Conservation (phyloP, 176 grass and related monocot genomes). For the Carex littledalei region DNA sequence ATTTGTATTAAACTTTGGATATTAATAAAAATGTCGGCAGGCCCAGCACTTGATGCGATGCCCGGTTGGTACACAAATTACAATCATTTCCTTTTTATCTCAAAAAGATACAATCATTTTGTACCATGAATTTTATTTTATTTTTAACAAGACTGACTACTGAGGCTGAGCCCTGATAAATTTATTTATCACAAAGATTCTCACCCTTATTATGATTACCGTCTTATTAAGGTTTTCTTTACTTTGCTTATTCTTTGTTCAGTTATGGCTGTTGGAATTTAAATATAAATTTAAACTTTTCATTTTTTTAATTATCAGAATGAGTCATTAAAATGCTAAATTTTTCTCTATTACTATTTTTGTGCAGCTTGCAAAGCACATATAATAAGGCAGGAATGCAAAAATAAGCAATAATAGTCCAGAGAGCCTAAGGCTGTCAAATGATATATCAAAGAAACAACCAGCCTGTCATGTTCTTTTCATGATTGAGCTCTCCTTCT, state of each 20-base stretch:
- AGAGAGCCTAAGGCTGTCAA: slow-evolving; percentile 1
- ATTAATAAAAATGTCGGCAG: too few relatives aligned
- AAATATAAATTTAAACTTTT: background rate
- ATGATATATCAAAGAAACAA: background rate
- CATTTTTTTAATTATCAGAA: background rate
- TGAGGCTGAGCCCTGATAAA: too few relatives aligned
- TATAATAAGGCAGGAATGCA: background rate
- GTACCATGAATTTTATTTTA: background rate
- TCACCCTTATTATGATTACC: background rate
- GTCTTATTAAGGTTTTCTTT: background rate
- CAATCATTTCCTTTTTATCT: background rate
- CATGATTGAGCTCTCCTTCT: background rate
- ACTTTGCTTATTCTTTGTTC: background rate
- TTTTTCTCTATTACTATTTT: background rate
- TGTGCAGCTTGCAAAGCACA: background rate
- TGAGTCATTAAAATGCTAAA: background rate
- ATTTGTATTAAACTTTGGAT: too few relatives aligned
- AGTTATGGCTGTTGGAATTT: background rate
- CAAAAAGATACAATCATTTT: background rate
- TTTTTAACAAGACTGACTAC: background rate
- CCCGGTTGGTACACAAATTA: background rate
- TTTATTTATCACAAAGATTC: too few relatives aligned
- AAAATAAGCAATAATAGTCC: background rate
- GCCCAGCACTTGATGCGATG: background rate
- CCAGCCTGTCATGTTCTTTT: slow-evolving; percentile 14